These are phyloP conservation scores for Trichoderma sp. DNA, from an alignment of 2,329 filamentous ascomycete genomes.

Conservation along the genomic window DNA sequence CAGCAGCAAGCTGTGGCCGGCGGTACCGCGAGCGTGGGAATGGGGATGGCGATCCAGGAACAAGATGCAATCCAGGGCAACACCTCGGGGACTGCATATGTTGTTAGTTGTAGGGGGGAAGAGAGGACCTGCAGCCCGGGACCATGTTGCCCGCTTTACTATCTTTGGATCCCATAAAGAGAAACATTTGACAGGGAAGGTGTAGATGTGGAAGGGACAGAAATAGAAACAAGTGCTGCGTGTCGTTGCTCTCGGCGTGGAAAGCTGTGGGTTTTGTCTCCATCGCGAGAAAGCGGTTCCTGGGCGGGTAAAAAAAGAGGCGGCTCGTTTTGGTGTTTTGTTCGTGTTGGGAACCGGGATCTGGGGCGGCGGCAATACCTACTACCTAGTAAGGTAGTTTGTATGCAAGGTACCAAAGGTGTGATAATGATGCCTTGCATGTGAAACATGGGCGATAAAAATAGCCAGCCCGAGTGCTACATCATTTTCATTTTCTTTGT, in stretches of 20 bases:
- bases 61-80: conserved; percentile 10
- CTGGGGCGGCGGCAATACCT: conserved; percentile 17
- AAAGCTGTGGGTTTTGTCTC: neutral
- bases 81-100: neutral
- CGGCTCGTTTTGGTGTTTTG: neutral
- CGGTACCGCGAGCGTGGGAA: conserved; percentile 17
- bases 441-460: conserved; percentile 8
- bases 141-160: conserved; percentile 2
- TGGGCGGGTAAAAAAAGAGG: neutral
- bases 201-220: neutral
- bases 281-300: neutral
- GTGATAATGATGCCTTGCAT: conserved; percentile 17
- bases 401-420: conserved; percentile 1
- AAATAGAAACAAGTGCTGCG: conserved; percentile 17
- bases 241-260: neutral
- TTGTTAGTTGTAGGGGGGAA: neutral
- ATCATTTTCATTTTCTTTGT: neutral
- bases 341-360: neutral
- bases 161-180: neutral
- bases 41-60: conserved; percentile 21
- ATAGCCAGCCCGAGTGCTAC: conserved; percentile 2
- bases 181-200: neutral
- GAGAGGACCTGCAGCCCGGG: neutral
- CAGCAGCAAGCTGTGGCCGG: neutral
- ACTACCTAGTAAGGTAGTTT: no score